Evolutionary conservation across 2,329 filamentous ascomycete species (phyloP), one percentile per base, ranked within the genome.

Genomic region (Stenocarpella maydis): DNA sequence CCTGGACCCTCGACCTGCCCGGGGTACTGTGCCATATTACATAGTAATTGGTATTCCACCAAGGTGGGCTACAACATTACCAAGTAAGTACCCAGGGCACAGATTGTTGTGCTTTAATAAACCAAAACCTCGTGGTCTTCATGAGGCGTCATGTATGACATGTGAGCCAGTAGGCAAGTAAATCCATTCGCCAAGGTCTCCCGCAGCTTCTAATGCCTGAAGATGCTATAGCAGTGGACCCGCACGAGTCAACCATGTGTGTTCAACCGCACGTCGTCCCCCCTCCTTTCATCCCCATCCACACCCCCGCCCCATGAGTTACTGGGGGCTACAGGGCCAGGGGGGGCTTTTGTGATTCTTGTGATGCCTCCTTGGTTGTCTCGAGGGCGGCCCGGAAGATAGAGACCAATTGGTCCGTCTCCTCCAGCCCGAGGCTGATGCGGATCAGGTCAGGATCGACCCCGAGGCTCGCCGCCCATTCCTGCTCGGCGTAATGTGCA

Each of bases 341-440:
- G 1, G 12, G 34, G 21, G 26, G 12, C 5, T 19, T 43, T 43
- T 21, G 47, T 12, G 41, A 19, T 43, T 26, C 17, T 45, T 50
- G 49, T 19, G 43, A 67, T 12, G 60, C 60, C 19, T 72, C 74
- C 65, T 82, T 81, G 0, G 86, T 86, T 5, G 88, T 91, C 67
- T 87, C 83, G 71, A 98, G 82, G n/a, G 95, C 95, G 61, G 78
- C 83, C 69, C 85, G 80, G 75, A 98, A 92, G 21, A 86, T 87
- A 17, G 79, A 80, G 39, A 87, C 85, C 74, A 98, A 80, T 69
- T 90, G 87, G 28, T 85, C 82, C 1, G 89, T 87, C 71, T 96
- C 92, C 78, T 99, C 96, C 64, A 99, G 80, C 0, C 96, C 96
- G 65, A 98, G 92, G 76, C 95, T 98, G 73, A 98, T 89, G 50